Evolutionary conservation across 306 rosid genomes (phyloP), one percentile per base, ranked within the genome.

Genomic region (Sicyos edulis): DNA sequence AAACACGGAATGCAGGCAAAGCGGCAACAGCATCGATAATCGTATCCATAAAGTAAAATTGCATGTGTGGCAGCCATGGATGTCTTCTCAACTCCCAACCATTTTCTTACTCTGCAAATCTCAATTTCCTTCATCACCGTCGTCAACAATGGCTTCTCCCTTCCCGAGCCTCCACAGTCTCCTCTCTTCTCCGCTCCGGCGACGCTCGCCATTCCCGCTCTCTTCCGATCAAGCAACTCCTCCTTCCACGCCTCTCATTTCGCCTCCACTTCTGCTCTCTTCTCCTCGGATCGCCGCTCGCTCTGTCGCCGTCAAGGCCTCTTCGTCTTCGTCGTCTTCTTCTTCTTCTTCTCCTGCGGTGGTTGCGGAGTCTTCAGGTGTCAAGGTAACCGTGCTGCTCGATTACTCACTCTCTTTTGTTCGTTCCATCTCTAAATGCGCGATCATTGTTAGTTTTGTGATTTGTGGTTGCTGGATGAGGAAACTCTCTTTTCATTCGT

Each of bases 301-400:
- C 24, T 68, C 47, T 45, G 37, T 77, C 60, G 29, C 74, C n/a
- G 24, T 91, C 16, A 79, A 72, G 76, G 97, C 92, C 47, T 42
- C 47, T 42, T 42, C 47, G 11, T 42, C 10, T 7, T 81, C 97
- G 2, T 77, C 97, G 2, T 77, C 97, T 8, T 45, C 83, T 2
- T 79, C 96, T 14, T 74, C 49, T 14, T 74, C 49, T 16, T 76
- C 92, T 82, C 79, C 92, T 17, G 24, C 91, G 16, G 72, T 88
- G 74, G 77, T 87, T 70, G 87, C 86, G 0, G 88, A 85, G 53
- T 83, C 92, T 16, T 81, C 84, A 66, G 95, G 86, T 82, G 83
- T 91, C 86, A 84, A 88, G 95, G 99, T 93, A 58, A 42, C 44
- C 11, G 5, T 6, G 4, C 51, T 16, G 2, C 22, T 22, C 8